Evolutionary conservation across 208 protist genomes (phyloP).

Genomic region (Leishmania tropica): DNA sequence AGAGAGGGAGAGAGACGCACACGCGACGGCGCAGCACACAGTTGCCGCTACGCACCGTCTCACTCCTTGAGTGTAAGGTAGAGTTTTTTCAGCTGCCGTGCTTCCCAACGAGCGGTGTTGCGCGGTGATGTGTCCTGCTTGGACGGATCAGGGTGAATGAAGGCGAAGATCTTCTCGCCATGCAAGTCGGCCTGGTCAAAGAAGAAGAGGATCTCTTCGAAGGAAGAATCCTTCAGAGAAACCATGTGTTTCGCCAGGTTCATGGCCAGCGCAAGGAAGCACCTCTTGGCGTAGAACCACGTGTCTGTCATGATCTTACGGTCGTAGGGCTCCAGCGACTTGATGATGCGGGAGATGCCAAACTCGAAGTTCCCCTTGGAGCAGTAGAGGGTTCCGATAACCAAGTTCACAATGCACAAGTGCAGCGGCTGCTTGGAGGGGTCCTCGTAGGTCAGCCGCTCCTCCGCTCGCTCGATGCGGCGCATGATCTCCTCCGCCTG

Average conservation of each 20-base stretch:
- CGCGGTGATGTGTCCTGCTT: conserved; percentile 82
- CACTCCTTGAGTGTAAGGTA: conserved; percentile 56
- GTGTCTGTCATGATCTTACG: conserved; percentile 97
- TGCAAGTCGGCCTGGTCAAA: conserved; percentile 94
- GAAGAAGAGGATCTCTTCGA: conserved; percentile 94
- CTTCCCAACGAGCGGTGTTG: conserved; percentile 94
- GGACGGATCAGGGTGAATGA: conserved; percentile 84
- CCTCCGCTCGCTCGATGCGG: conserved; percentile 96
- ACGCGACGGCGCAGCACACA: not conserved
- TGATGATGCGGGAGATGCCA: conserved; percentile 97
- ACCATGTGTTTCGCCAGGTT: conserved; percentile 98
- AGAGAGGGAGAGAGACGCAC: not conserved
- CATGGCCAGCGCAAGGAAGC: conserved; percentile 95
- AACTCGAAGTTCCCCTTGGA: conserved; percentile 98
- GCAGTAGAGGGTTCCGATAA: conserved; percentile 99
- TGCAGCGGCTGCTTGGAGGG: conserved; percentile 94
- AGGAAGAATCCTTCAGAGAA: conserved; percentile 93
- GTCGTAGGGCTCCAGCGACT: conserved; percentile 96
- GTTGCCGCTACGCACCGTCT: not conserved
- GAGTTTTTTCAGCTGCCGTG: conserved; percentile 92
- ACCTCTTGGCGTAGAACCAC: conserved; percentile 98
- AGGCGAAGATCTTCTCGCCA: conserved; percentile 92
- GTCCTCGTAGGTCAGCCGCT: conserved; percentile 83
- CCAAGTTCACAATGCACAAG: conserved; percentile 98
- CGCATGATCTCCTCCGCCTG: conserved; percentile 97